Evolutionary conservation across 306 rosid species (phyloP), one percentile per base, ranked within the genome.

Genomic region (Vigna nakashimae): DNA sequence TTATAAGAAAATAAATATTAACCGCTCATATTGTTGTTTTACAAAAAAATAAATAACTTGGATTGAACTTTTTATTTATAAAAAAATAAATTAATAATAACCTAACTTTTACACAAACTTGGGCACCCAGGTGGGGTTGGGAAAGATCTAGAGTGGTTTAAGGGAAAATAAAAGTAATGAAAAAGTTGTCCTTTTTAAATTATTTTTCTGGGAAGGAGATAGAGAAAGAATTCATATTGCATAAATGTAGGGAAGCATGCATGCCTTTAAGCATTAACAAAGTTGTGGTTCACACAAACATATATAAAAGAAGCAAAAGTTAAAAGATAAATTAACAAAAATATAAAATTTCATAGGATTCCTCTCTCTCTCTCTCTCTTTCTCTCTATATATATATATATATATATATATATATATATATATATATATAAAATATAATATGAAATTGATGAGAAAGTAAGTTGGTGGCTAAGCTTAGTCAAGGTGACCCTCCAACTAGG

Each of bases 401-500:
- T 20, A 0, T 20, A 0, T 20, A 0, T 20, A 0, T 20, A 0
- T 20, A 0, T 20, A 0, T 20, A 20, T 20, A 20, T 20, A 20
- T 20, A 20, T 20, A 30, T 30, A 30, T 30, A n/a, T n/a, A n/a
- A n/a, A 4, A 30, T 30, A 30, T 30, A 30, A 30, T 36, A 36
- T 36, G 42, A 36, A 36, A 36, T 1, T 36, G 9, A 36, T 6
- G 42, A 36, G 9, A 36, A 36, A 36, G 42, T 36, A 36, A 83
- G 84, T 79, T 57, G 92, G 88, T 80, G 22, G 67, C 7, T 51
- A 67, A 74, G 30, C 68, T 64, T 79, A 75, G 84, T 79, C 84
- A 79, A 58, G 69, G 74, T 83, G 90, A 82, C 89, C 79, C 65
- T 82, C 67, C 91, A 85, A 76, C 90, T 30, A 79, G 57, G 71